Evolutionary conservation across 2,329 filamentous ascomycete genomes (phyloP).

Genomic region (Cladorrhinum sp.): DNA sequence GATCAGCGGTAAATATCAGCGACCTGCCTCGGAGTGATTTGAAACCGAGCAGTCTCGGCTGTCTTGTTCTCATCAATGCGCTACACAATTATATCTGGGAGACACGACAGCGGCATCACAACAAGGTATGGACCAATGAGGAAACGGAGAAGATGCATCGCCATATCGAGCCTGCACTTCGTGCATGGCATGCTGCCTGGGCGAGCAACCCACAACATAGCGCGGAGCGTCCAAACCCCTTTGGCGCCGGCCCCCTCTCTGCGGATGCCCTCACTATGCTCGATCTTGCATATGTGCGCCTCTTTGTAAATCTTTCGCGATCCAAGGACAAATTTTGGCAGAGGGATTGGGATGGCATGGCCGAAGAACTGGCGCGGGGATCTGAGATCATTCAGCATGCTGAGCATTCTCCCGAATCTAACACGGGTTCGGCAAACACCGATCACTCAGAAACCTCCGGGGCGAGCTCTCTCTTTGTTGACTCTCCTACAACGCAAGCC

Average conservation of each 20-base stretch:
- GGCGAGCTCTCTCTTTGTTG: slow-evolving; percentile 46
- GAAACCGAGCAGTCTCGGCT: slow-evolving; percentile 86
- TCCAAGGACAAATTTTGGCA: slow-evolving; percentile 95
- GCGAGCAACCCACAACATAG: slow-evolving; percentile 80
- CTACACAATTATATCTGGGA: slow-evolving; percentile 99
- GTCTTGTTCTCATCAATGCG: slow-evolving; percentile 86
- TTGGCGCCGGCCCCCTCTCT: slow-evolving; percentile 75
- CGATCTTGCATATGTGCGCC: slow-evolving; percentile 84
- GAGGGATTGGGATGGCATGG: slow-evolving; percentile 88
- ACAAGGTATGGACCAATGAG: slow-evolving; percentile 82
- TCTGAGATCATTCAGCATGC: slow-evolving; percentile 72
- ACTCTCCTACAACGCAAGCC: slow-evolving; percentile 51
- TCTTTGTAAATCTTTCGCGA: slow-evolving; percentile 89
- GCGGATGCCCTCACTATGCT: slow-evolving; percentile 88
- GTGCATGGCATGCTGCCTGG: slow-evolving; percentile 94
- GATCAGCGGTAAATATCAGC: slow-evolving; percentile 42
- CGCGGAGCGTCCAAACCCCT: slow-evolving; percentile 80
- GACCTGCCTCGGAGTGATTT: slow-evolving; percentile 61
- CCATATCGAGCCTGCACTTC: slow-evolving; percentile 88
- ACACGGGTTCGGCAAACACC: slow-evolving; percentile 41
- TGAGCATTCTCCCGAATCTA: slow-evolving; percentile 57
- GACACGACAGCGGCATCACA: slow-evolving; percentile 84
- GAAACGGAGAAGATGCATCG: slow-evolving; percentile 96
- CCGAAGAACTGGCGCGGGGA: slow-evolving; percentile 77
- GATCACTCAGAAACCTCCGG: slow-evolving; percentile 48